Percentiles rank a stretch among this genome's conserved stretches.
Conservation (phyloP, 2,329 filamentous ascomycete species). For the Elsinoe arachidis region DNA sequence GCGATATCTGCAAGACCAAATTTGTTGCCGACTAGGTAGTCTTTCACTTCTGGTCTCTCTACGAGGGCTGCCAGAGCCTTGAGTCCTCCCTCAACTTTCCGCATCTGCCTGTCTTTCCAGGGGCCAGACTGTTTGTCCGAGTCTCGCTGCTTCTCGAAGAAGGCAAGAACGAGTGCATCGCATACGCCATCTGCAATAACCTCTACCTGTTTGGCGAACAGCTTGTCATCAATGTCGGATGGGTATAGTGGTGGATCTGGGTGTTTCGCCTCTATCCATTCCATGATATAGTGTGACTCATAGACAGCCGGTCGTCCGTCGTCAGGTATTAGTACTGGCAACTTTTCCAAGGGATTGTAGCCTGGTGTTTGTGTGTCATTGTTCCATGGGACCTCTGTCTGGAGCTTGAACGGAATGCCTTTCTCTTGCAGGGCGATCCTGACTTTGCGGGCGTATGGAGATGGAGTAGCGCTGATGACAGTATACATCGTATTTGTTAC, state of each 20-base stretch:
- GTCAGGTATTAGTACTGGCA: conserved; percentile 30
- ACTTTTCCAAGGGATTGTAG: conserved; percentile 35
- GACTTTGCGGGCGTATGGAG: conserved; percentile 35
- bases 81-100: conserved; percentile 29
- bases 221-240: conserved; percentile 20
- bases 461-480: conserved; percentile 30
- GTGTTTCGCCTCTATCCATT: conserved; percentile 30
- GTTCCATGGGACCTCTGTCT: conserved; percentile 38
- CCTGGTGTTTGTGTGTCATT: conserved; percentile 30
- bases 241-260: conserved; percentile 25
- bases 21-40: conserved; percentile 26
- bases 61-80: conserved; percentile 26
- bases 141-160: conserved; percentile 29
- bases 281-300: conserved; percentile 32
- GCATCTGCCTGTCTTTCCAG: conserved; percentile 29
- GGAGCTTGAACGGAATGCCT: conserved; percentile 31
- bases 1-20: conserved; percentile 32
- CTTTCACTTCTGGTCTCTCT: conserved; percentile 19
- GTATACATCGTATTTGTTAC: conserved; percentile 19
- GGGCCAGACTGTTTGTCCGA: conserved; percentile 23
- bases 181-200: conserved; percentile 31
- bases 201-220: conserved; percentile 29
- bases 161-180: conserved; percentile 30
- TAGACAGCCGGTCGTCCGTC: conserved; percentile 25
- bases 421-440: conserved; percentile 34